phyloP scores from a whole-genome alignment of 2,329 filamentous ascomycete genomes.

The Aspergillus flavus region DNA sequence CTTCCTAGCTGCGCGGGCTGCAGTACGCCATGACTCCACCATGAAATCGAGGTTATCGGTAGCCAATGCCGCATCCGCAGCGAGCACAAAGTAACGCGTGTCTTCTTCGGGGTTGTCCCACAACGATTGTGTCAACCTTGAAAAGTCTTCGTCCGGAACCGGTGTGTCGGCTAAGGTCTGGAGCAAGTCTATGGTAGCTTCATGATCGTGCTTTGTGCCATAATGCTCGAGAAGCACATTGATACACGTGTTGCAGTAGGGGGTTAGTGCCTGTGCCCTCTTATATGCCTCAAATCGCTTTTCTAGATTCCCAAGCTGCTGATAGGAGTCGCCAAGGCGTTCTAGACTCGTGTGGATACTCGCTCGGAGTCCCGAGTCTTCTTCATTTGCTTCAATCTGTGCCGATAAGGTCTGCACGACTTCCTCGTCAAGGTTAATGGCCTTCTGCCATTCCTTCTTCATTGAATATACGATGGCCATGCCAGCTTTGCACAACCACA shows the following conservation, averaged over 20 bases:
- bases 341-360: not conserved
- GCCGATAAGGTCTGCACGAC: constrained; percentile 15
- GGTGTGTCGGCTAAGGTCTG: not conserved
- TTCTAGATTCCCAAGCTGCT: constrained; percentile 1
- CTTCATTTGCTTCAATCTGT: constrained; percentile 17
- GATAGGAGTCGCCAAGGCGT: constrained; percentile 4
- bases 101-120: not conserved
- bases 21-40: not conserved
- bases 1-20: constrained; percentile 7
- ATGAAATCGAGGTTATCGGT: constrained; percentile 10
- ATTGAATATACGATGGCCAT: constrained; percentile 5
- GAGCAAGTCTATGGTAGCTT: constrained; percentile 6
- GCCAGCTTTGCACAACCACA: not conserved
- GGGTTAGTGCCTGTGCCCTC: not conserved
- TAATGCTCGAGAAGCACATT: constrained; percentile 6
- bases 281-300: not conserved
- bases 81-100: not conserved
- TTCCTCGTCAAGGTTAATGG: constrained; percentile 22
- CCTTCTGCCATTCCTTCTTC: constrained; percentile 13
- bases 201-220: not conserved
- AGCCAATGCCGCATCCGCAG: not conserved
- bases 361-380: not conserved
- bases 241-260: constrained; percentile 6
- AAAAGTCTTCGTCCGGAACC: constrained; percentile 2
- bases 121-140: not conserved